Base-by-base conservation (phyloP, 2,329 filamentous ascomycete genomes). In the Metarhizium brunneum region DNA sequence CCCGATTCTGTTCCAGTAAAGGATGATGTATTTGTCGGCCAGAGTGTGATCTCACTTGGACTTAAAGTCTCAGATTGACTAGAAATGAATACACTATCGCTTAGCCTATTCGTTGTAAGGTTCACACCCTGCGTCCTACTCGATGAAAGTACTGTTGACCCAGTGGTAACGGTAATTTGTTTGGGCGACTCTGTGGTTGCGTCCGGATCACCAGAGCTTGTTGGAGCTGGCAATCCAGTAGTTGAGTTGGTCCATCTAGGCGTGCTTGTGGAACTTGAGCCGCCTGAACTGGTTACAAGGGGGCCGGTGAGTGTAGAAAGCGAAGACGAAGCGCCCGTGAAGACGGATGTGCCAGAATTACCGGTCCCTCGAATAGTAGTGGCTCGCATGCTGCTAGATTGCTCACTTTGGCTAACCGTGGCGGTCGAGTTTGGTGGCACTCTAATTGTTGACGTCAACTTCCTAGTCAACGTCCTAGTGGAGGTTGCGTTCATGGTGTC, bases 211-310 rank as follows among this genome's bases (percentile, higher is more conserved):
- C 18, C 30, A 7, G 16, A 14, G 18, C 14, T 30, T 25, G 50
- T 49, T 45, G 51, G 45, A 30, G n/a, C 14, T 35, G 51, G 38
- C 14, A 11, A 20, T 14, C n/a, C 38, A 32, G 30, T 32, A 13
- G 36, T 56, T 40, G 47, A 54, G 29, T 56, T 56, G 13, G 42
- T 20, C 52, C 55, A 51, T 30, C 36, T 14, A 11, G 51, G 49
- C 32, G 47, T 45, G 16, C 36, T 38, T 14, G 43, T 16, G 25
- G 47, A 50, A n/a, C 38, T 45, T 5, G 32, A 32, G 40, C 36
- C n/a, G 32, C 36, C 20, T 10, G 50, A 13, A n/a, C 43, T 53
- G 29, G 50, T 53, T 42, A 11, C 38, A 10, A 36, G 20, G 29
- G 45, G 36, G 2, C 14, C n/a, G 4, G 51, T 56, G 8, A 47